Conservation (phyloP, 1,284 basidiomycete species). For the Fereydounia khargensis region DNA sequence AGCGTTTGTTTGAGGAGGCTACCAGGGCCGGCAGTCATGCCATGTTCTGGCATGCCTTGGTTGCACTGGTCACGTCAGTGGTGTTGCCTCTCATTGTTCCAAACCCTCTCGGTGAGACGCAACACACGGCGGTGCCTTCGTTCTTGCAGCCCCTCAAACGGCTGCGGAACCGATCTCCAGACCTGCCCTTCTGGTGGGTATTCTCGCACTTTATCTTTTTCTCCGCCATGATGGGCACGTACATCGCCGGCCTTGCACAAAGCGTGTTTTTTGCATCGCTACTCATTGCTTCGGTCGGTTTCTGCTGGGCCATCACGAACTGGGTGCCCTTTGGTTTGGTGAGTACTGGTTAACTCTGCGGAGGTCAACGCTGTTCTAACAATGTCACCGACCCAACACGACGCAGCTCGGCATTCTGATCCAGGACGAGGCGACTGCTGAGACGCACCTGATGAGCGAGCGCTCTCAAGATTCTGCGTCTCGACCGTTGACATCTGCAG, state of each 20-base stretch:
- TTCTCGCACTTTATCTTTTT: conserved; percentile 40
- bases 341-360: conserved; percentile 19
- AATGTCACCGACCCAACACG: too few species aligned
- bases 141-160: conserved; percentile 4
- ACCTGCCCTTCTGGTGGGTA: conserved; percentile 43
- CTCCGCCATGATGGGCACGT: conserved; percentile 37
- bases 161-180: conserved; percentile 15
- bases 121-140: conserved; percentile 5
- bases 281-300: conserved; percentile 61
- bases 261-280: conserved; percentile 59
- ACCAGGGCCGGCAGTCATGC: conserved; percentile 80
- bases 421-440: conserved; percentile 6
- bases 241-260: conserved; percentile 18
- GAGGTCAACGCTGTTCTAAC: too few species aligned
- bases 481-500: conserved; percentile 1
- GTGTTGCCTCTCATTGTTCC: conserved; percentile 71
- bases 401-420: conserved; percentile 27
- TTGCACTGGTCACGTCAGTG: conserved; percentile 71
- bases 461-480: conserved; percentile 8
- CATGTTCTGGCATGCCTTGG: conserved; percentile 72
- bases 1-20: conserved; percentile 62
- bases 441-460: conserved; percentile 2
- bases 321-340: conserved; percentile 61
- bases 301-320: conserved; percentile 61
- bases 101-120: conserved; percentile 16